These are phyloP conservation scores for Cupressus sempervirens DNA, from an alignment of 75 land plant species.

Conservation along the genomic window DNA sequence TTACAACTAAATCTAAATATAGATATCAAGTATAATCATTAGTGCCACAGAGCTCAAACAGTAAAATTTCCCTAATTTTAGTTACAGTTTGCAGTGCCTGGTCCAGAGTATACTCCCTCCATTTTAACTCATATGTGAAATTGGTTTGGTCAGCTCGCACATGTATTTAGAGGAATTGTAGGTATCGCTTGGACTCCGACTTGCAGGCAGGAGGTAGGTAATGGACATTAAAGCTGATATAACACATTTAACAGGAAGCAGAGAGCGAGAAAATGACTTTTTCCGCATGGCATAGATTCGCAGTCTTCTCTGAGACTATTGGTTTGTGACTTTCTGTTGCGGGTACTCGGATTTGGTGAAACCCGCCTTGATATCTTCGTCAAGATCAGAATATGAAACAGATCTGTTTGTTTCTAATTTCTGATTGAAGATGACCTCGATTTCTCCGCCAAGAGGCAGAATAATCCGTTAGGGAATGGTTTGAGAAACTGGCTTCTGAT, in stretches of 20 bases:
- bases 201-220: neutral
- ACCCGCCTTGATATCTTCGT: neutral
- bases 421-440: neutral
- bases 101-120: no score
- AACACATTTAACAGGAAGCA: neutral
- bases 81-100: no score
- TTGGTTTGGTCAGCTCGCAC: no score
- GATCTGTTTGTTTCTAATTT: neutral
- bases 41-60: no score
- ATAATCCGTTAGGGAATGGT: neutral
- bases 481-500: neutral
- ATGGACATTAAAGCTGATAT: neutral
- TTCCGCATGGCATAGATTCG: neutral
- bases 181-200: neutral
- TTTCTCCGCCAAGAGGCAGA: neutral
- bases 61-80: no score
- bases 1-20: no score
- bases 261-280: neutral
- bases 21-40: no score
- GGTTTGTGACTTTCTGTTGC: no score
- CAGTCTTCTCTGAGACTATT: neutral
- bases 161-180: no score
- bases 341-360: neutral
- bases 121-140: no score
- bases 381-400: no score